Percentiles rank a stretch among this genome's conserved stretches.
Conservation (phyloP, 768 basidiomycete species). For the Russula lepida region DNA sequence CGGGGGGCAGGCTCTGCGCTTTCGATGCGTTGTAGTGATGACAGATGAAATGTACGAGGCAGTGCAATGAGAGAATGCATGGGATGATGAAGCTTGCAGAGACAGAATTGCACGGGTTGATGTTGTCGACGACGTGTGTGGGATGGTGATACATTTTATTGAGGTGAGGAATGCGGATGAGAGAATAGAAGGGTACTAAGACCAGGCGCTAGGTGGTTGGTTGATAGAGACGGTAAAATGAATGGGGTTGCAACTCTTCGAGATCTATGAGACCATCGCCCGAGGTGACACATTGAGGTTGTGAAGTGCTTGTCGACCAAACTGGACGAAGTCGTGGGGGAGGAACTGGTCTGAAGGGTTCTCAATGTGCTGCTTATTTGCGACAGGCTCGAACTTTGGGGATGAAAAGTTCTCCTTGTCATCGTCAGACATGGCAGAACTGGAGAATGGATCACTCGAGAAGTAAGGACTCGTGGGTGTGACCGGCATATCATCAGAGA, state of each 20-base stretch:
- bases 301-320: constrained; percentile 71
- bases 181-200: constrained; percentile 35
- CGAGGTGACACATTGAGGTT: constrained; percentile 60
- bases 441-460: constrained; percentile 43
- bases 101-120: constrained; percentile 43
- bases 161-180: constrained; percentile 36
- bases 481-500: constrained; percentile 76
- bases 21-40: constrained; percentile 22
- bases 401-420: constrained; percentile 72
- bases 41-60: constrained; percentile 31
- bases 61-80: constrained; percentile 31
- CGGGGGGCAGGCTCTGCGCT: constrained; percentile 14
- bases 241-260: constrained; percentile 14
- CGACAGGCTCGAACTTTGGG: constrained; percentile 57
- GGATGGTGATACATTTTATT: constrained; percentile 75
- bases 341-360: constrained; percentile 65
- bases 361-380: constrained; percentile 65
- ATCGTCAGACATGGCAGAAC: constrained; percentile 53
- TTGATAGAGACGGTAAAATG: constrained; percentile 11
- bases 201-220: constrained; percentile 17
- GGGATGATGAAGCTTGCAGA: constrained; percentile 37
- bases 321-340: constrained; percentile 73
- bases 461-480: constrained; percentile 70
- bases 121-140: constrained; percentile 53
- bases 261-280: constrained; percentile 50